A percentile compares a stretch with the other conserved stretches of the same genome.
phyloP scores from a whole-genome alignment of 495 filamentous ascomycete genomes.

The Trichoderma asperelloides region DNA sequence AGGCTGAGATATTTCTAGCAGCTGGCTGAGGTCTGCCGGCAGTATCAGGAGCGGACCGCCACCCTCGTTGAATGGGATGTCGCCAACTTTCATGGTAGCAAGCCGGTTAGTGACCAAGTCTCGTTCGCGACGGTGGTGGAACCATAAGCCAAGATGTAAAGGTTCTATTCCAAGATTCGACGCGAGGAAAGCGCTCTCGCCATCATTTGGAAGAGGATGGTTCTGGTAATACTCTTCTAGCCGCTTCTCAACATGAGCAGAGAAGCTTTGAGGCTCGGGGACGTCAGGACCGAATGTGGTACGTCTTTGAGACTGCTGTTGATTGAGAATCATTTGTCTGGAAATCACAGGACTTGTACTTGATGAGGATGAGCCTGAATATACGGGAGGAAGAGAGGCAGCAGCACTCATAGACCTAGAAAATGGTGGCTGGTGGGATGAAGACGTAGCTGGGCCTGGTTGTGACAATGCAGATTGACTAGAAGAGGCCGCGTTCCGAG shows the following conservation, averaged over 20 bases:
- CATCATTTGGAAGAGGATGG: constrained; percentile 28
- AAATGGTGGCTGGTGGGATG: background rate
- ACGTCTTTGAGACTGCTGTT: constrained; percentile 21
- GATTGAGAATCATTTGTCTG: constrained; percentile 24
- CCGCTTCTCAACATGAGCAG: constrained; percentile 27
- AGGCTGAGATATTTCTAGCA: constrained; percentile 36
- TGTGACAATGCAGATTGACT: constrained; percentile 5
- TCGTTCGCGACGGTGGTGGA: constrained; percentile 34
- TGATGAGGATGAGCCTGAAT: constrained; percentile 13
- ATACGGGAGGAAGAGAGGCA: constrained; percentile 12
- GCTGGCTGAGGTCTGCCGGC: constrained; percentile 35
- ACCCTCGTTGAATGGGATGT: constrained; percentile 17
- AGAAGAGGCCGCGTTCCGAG: background rate
- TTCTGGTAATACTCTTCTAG: constrained; percentile 36
- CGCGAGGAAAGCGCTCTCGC: constrained; percentile 29
- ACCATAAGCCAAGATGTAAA: constrained; percentile 29
- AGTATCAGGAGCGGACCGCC: constrained; percentile 34
- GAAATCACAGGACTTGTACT: constrained; percentile 15
- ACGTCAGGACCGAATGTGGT: constrained; percentile 19
- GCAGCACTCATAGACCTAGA: constrained; percentile 8
- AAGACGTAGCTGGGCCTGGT: constrained; percentile 6
- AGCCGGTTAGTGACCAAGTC: constrained; percentile 30
- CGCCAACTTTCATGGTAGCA: constrained; percentile 26
- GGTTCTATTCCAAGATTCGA: constrained; percentile 33
- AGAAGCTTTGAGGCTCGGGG: constrained; percentile 24